Evolutionary conservation across 2,329 filamentous ascomycete genomes (phyloP).

Genomic region (Colletotrichum acutatum): DNA sequence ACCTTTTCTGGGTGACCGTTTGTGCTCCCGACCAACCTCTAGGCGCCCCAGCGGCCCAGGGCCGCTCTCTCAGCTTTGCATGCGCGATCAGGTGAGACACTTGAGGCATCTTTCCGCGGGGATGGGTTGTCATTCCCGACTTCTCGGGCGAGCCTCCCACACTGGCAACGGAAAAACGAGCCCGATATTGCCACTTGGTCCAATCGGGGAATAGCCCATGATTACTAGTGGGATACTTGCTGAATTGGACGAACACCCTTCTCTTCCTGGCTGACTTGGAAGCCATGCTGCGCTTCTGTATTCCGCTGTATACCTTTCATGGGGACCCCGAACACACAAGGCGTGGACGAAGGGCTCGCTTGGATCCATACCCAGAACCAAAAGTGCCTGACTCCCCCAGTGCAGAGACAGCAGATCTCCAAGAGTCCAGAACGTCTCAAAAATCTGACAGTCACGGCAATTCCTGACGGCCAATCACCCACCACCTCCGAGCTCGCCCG

Average conservation of each 20-base stretch:
- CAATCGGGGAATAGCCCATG: conserved; percentile 28
- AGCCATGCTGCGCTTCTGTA: background rate
- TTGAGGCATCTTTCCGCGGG: background rate
- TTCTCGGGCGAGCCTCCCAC: conserved; percentile 7
- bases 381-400: conserved; percentile 15
- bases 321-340: background rate
- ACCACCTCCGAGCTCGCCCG: background rate
- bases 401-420: background rate
- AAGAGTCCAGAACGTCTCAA: conserved; percentile 24
- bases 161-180: background rate
- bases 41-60: background rate
- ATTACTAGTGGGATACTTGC: background rate
- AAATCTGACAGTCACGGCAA: conserved; percentile 4
- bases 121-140: conserved; percentile 1
- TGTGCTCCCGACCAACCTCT: background rate
- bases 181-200: conserved; percentile 10
- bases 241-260: conserved; percentile 7
- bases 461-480: conserved; percentile 18
- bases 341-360: background rate
- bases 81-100: conserved; percentile 10
- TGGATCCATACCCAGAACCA: conserved; percentile 7
- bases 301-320: background rate
- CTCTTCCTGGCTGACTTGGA: too few species aligned
- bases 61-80: background rate
- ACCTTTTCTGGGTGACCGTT: background rate